Base-by-base conservation (phyloP, 2,329 filamentous ascomycete species). In the Daldinia eschscholtzii region DNA sequence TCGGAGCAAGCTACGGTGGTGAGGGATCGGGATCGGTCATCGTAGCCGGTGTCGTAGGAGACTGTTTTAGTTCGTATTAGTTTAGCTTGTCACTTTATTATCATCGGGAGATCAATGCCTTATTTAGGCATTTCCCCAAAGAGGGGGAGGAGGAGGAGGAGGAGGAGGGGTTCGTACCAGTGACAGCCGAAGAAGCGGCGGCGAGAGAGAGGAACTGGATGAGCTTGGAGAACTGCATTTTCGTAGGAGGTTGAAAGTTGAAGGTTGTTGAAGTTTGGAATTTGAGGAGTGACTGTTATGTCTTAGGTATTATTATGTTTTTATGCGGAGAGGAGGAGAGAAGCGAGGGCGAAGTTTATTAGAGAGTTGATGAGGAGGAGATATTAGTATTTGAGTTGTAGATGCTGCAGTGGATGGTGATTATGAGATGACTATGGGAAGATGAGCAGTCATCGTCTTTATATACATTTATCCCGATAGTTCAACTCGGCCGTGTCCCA, bases 21-120 rank as follows among this genome's bases (percentile, higher is more conserved):
- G 61, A 94, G 78, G 50, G 86, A 83, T 65, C 88, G 86, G 67
- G 72, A 72, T 52, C 78, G 78, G 70, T 90, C 82, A 76, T 94
- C 92, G 81, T 93, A 96, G 76, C 86, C 88, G 20, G 82, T 81
- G 81, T 94, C 92, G 80, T 90, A 95, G 71, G 90, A 91, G 76
- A 94, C 91, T 79, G 76, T 79, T 28, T 74, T 6, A 9, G 72
- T 6, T 3, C 6, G 2, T 67, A 12, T 39, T 39, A 39, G 35
- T 72, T 76, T 70, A 74, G 65, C 50, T 56, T 55, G 23, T 26
- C 20, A 9, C 3, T 39, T 10, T 33, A 33, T 30, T 39, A 37
- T 53, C 13, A 12, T 33, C 4, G 28, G 46, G 13, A 52, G 15
- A 52, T 55, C 52, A 23, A 55, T 55, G 18, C 35, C 52, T 20